Conservation (phyloP, 1,284 basidiomycete species). For the Peniophora sp. region DNA sequence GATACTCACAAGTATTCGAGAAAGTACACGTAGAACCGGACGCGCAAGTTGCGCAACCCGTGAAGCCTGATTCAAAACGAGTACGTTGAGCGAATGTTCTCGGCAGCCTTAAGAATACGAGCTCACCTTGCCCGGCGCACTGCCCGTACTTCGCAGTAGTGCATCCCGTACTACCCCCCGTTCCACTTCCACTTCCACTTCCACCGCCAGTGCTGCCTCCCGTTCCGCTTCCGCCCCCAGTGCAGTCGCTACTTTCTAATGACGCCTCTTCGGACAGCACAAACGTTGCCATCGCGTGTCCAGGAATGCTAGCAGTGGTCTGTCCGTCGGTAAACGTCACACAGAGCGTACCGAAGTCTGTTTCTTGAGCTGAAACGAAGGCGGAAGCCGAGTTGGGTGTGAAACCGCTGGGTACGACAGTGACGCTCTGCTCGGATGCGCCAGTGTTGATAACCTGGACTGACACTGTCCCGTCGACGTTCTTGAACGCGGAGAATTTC, state of each 20-base stretch:
- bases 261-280: not conserved
- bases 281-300: not conserved
- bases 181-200: not conserved
- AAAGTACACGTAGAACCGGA: not conserved
- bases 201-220: no score
- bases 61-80: not conserved
- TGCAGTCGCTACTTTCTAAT: not conserved
- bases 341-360: not conserved
- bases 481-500: constrained; percentile 16
- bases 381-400: constrained; percentile 6
- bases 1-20: not conserved
- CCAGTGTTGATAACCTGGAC: constrained; percentile 15
- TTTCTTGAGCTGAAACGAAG: constrained; percentile 7
- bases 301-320: not conserved
- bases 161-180: not conserved
- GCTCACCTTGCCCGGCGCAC: not conserved
- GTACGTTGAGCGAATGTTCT: not conserved
- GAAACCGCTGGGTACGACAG: constrained; percentile 8
- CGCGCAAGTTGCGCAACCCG: not conserved
- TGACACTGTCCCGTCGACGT: constrained; percentile 12
- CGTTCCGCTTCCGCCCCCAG: not conserved
- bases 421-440: constrained; percentile 6
- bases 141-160: not conserved
- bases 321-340: not conserved
- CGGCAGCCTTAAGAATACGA: not conserved